These are phyloP conservation scores for Chalara sp. DNA, from an alignment of 2,329 filamentous ascomycete genomes.

Conservation along the genomic window DNA sequence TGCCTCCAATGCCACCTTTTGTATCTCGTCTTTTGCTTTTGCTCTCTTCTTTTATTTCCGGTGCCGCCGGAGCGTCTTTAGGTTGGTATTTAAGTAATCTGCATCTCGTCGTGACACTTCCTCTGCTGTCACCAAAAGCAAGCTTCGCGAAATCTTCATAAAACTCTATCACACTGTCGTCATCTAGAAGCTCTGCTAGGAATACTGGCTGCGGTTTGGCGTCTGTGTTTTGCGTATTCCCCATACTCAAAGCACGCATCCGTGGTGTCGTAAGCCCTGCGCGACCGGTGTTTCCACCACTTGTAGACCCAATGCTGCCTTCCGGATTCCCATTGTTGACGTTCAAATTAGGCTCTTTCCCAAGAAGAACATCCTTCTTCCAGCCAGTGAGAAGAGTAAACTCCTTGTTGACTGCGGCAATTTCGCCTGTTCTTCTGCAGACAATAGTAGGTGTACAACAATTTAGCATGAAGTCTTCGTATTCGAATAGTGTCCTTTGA, in stretches of 20 bases:
- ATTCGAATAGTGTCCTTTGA: conserved; percentile 85
- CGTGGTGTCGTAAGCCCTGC: conserved; percentile 45
- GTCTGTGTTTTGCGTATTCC: conserved; percentile 31
- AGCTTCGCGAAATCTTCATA: conserved; percentile 93
- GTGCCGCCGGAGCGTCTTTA: conserved; percentile 42
- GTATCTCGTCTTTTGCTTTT: conserved; percentile 12
- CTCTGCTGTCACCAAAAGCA: conserved; percentile 85
- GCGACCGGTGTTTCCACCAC: conserved; percentile 30
- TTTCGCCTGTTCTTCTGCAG: conserved; percentile 84
- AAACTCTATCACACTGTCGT: conserved; percentile 88
- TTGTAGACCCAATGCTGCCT: conserved; percentile 35
- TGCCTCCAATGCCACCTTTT: conserved; percentile 19
- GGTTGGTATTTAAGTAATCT: conserved; percentile 87
- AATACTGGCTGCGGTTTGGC: conserved; percentile 72
- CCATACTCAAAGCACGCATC: conserved; percentile 35
- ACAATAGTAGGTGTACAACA: conserved; percentile 88
- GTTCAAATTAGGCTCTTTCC: conserved; percentile 81
- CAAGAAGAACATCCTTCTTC: conserved; percentile 83
- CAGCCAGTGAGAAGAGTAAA: conserved; percentile 95
- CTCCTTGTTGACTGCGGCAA: conserved; percentile 93
- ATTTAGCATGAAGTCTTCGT: conserved; percentile 85
- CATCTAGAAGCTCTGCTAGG: conserved; percentile 85
- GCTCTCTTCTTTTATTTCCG: conserved; percentile 14
- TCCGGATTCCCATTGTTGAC: conserved; percentile 56
- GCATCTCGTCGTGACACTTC: conserved; percentile 75